Base-by-base conservation (phyloP, 2,329 filamentous ascomycete genomes). In the Cladosporium velox region DNA sequence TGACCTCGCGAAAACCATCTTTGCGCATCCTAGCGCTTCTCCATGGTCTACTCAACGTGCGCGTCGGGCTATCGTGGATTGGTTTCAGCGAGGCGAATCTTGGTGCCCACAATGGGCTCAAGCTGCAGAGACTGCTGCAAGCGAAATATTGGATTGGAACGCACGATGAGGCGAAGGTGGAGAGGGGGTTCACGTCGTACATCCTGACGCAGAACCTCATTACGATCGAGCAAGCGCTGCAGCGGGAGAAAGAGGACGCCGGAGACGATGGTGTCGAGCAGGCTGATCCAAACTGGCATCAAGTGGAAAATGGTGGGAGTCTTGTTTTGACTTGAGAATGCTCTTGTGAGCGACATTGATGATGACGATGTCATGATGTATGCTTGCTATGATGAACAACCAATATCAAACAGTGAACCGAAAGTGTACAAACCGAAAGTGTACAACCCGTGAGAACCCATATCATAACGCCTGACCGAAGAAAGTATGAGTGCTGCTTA, bases 121-220 rank as follows among this genome's bases (percentile, higher is more conserved):
- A 84, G 66, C 85, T 85, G 3, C 86, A 86, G 66, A 76, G 80
- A 18, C 75, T 83, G 4, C 75, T 86, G 34, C 78, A 80, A 1
- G 85, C 86, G 0, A 83, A 79, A 69, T 90, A 90, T 71, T 90
- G 88, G 88, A 77, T 90, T 21, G 83, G 83, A 0, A 90, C 88
- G 30, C 88, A 90, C 70, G 87, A 89, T 69, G 88, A 90, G 74
- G 78, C 85, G 4, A 90, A 90, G 75, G 82, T 76, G 63, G 87
- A 86, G 0, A 82, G 81, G 0, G 87, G 87, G 0, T 70, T 89
- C 5, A 82, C 90, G 11, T 82, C 76, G 1, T 83, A 78, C 78
- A 85, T 77, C 76, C 78, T 85, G 65, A 75, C 73, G 38, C 70
- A 81, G 38, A 82, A 78, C 59, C 72, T 77, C 0, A 75, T 81